phyloP scores from a whole-genome alignment of 768 basidiomycete species.

The Trametes cingulata region DNA sequence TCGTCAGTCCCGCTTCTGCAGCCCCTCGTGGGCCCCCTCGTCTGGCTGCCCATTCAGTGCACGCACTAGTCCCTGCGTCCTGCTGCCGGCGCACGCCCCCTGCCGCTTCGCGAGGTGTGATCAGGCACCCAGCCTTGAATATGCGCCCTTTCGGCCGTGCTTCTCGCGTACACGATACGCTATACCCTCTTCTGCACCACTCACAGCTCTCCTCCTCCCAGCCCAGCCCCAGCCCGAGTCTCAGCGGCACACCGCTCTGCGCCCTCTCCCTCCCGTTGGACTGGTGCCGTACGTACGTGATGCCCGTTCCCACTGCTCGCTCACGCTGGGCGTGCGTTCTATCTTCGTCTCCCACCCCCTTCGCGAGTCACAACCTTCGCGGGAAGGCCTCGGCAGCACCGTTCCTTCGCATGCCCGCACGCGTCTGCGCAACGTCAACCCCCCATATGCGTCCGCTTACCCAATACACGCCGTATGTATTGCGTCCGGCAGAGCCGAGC shows the following conservation, averaged over 20 bases:
- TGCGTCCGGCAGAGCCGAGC: constrained; percentile 3
- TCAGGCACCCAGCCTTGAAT: constrained; percentile 10
- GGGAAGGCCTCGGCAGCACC: constrained; percentile 13
- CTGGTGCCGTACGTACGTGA: background rate
- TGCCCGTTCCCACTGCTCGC: background rate
- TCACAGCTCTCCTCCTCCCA: background rate
- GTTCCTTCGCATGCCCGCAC: background rate
- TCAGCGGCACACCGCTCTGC: background rate
- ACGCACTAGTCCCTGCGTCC: background rate
- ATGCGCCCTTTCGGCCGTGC: constrained; percentile 2
- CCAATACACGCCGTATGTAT: background rate
- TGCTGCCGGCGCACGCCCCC: background rate
- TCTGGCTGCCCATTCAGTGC: background rate
- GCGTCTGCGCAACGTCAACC: background rate
- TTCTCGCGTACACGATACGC: constrained; percentile 2
- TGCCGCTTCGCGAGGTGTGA: background rate
- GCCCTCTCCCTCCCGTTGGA: background rate
- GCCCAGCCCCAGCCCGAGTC: background rate
- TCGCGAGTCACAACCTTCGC: constrained; percentile 17
- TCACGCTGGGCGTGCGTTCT: constrained; percentile 4
- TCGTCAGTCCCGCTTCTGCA: background rate
- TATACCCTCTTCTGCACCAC: constrained; percentile 1
- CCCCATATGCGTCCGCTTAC: background rate
- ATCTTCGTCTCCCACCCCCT: background rate
- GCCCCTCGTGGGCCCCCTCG: constrained; percentile 9